phyloP scores from a whole-genome alignment of 805 yeast species.

The Candida chauliodis region DNA sequence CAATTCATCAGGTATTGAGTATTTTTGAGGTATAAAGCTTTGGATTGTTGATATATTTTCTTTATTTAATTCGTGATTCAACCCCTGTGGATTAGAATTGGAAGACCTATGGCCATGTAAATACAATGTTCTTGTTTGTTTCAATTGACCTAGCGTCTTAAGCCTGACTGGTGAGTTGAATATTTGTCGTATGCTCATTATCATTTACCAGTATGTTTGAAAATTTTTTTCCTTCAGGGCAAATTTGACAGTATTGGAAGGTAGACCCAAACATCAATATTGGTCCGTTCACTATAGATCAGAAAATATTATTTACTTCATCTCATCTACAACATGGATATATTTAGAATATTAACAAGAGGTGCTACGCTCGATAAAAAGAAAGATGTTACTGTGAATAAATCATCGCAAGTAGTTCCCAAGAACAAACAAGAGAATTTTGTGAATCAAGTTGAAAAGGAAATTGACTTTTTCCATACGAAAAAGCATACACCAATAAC shows the following conservation, averaged over 20 bases:
- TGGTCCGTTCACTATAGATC: neutral
- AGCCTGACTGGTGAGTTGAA: neutral
- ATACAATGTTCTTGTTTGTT: slow-evolving; percentile 26
- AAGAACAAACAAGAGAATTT: slow-evolving; percentile 34
- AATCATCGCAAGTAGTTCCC: no score
- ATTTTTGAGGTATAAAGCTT: slow-evolving; percentile 44
- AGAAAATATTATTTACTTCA: slow-evolving; percentile 1
- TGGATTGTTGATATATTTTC: slow-evolving; percentile 49
- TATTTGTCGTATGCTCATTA: slow-evolving; percentile 14
- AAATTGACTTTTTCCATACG: slow-evolving; percentile 79
- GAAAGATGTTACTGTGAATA: slow-evolving; percentile 35
- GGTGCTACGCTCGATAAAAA: slow-evolving; percentile 77
- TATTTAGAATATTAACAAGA: slow-evolving; percentile 77
- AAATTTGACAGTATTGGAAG: neutral
- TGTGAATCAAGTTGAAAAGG: slow-evolving; percentile 56
- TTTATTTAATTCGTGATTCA: slow-evolving; percentile 49
- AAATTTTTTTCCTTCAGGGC: slow-evolving; percentile 3
- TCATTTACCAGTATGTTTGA: neutral
- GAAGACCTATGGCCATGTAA: slow-evolving; percentile 61
- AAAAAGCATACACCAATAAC: slow-evolving; percentile 20
- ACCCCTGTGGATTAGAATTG: slow-evolving; percentile 30
- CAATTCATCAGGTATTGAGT: slow-evolving; percentile 54
- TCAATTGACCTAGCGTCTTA: neutral
- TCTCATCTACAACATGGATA: slow-evolving; percentile 58
- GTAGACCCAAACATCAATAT: slow-evolving; percentile 3